Evolutionary conservation across 202 grass and related monocot genomes (phyloP).

Genomic region (Cymbopogon flexuosus): DNA sequence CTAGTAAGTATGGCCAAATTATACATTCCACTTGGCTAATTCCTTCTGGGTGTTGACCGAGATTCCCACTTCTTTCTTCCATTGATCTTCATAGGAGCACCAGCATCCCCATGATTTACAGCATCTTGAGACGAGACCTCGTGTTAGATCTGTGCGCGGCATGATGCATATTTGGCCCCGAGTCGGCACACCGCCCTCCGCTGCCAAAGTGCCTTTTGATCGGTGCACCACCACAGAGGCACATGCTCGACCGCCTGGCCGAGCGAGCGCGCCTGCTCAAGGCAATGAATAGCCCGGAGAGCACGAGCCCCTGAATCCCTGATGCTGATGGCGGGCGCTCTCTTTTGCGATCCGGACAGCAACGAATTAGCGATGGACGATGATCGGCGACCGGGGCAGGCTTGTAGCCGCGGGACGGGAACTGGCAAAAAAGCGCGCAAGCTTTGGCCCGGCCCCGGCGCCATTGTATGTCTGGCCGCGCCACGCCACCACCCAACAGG

Average conservation of each 20-base stretch:
- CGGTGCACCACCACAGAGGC: not conserved
- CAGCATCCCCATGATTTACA: too few relatives aligned
- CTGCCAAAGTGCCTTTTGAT: constrained; percentile 22
- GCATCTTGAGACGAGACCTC: too few relatives aligned
- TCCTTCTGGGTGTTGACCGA: too few relatives aligned
- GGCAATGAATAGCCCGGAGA: constrained; percentile 37
- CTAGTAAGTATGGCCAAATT: too few relatives aligned
- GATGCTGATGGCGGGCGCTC: not conserved
- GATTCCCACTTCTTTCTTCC: not conserved
- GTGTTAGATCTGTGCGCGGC: not conserved
- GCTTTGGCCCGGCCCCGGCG: constrained; percentile 7
- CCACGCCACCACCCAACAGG: not conserved
- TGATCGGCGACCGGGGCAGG: not conserved
- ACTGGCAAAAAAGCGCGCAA: not conserved
- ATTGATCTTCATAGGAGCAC: not conserved
- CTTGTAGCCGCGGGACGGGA: not conserved
- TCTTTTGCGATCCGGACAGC: not conserved
- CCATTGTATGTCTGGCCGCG: not conserved
- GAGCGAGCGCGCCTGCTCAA: not conserved
- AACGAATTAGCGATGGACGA: not conserved
- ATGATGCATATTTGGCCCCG: constrained; percentile 9
- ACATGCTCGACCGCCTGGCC: not conserved
- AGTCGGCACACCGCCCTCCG: not conserved
- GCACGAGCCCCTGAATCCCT: not conserved
- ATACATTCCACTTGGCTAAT: too few relatives aligned